These are phyloP conservation scores for Penicillium paradoxum DNA, from an alignment of 495 filamentous ascomycete genomes.

Conservation along the genomic window DNA sequence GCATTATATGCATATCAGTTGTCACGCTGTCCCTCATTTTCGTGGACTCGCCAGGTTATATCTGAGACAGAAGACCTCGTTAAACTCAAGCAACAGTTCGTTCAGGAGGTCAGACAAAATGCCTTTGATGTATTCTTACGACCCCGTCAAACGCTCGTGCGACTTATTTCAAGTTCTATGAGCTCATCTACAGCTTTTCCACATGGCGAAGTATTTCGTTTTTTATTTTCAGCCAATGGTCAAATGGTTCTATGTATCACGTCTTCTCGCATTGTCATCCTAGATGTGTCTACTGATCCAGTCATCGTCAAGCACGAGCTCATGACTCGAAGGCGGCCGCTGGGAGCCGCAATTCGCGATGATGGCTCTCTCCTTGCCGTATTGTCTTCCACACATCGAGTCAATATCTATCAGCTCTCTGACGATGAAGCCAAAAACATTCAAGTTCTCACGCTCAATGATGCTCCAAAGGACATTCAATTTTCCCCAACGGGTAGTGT, in stretches of 20 bases:
- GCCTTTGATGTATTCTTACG: constrained; percentile 74
- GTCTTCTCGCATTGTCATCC: constrained; percentile 80
- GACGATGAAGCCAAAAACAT: constrained; percentile 57
- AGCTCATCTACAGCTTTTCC: constrained; percentile 76
- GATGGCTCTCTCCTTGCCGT: constrained; percentile 75
- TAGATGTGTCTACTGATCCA: constrained; percentile 56
- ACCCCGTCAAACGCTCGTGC: constrained; percentile 64
- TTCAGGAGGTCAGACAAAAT: constrained; percentile 67
- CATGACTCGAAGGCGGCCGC: constrained; percentile 71
- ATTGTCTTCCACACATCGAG: constrained; percentile 70
- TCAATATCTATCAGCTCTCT: constrained; percentile 73
- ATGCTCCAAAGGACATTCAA: constrained; percentile 69
- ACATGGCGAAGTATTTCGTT: constrained; percentile 80
- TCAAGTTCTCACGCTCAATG: constrained; percentile 67
- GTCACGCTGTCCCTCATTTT: constrained; percentile 62
- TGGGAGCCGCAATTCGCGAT: constrained; percentile 73
- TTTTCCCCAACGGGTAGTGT: constrained; percentile 77
- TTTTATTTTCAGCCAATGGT: constrained; percentile 69
- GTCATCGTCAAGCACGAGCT: constrained; percentile 68
- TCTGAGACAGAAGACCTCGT: constrained; percentile 53
- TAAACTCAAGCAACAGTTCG: constrained; percentile 60
- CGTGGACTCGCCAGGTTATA: constrained; percentile 47
- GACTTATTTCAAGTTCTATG: constrained; percentile 75
- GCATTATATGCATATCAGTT: constrained; percentile 75
- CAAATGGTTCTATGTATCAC: constrained; percentile 72